Evolutionary conservation across 1,139 yeast genomes (phyloP), one percentile per base, ranked within the genome.

Genomic region (Geotrichum aggregatum): DNA sequence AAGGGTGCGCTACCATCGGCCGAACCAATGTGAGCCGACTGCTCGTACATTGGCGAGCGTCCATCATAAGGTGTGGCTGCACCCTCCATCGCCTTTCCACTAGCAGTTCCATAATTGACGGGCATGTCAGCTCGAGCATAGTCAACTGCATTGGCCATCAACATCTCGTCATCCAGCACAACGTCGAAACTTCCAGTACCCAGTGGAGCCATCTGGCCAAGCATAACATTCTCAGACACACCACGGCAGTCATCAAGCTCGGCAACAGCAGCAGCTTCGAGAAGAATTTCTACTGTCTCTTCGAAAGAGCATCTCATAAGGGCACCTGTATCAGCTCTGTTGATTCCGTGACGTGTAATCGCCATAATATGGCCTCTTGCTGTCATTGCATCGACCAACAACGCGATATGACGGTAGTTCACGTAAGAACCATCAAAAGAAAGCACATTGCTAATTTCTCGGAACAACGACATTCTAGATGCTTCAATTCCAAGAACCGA

Each of bases 371-470:
- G 96, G 66, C 99, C 99, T 70, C 96, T 86, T 47, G 96, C 87
- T 1, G 99, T 94, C 99, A 94, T 94, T 30, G 91, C 95, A 75
- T 94, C 99, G 54, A 92, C 98, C 65, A 94, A 78, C 63, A 94
- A 76, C 1, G 98, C 97, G 92, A 92, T 85, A 66, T 94, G 99
- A 74, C 99, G 86, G 73, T 94, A 94, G 71, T 94, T 94, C 59
- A 94, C 99, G 67, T 92, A 92, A 33, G 98, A 91, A 85, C 98
- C 98, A 78, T 92, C 98, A 65, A 95, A 94, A 2, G 98, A 97
- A 79, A 94, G 88, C 63, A 94, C 98, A 66, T 92, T 92, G 73
- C 87, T 82, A 65, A 94, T 88, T 74, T 94, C 98, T 67, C 84
- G 85, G 75, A 83, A 92, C 64, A 94, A 76, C 0, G 98, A 96